Evolutionary conservation across 2,329 filamentous ascomycete genomes (phyloP), one percentile per base, ranked within the genome.

Genomic region (Aspergillus felis): DNA sequence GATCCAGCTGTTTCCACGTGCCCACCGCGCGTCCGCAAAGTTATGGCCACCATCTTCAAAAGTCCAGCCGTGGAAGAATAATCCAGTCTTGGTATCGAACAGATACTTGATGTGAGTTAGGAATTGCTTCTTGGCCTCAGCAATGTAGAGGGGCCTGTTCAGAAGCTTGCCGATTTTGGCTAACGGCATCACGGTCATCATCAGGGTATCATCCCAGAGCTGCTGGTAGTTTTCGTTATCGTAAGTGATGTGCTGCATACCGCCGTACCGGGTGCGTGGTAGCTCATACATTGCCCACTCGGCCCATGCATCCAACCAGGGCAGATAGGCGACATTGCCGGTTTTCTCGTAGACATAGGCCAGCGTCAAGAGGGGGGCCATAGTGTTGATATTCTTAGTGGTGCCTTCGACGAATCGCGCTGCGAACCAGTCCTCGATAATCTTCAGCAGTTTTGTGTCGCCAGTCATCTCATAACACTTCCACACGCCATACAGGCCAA

Each of bases 181-280:
- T n/a, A 92, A 79, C 1, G 90, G 90, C 74, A 92, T 77, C 5
- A 91, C 89, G 0, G 88, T 92, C 90, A 93, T 93, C 89, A 93
- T 92, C 49, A 93, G 79, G 4, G 90, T 93, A 70, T 93, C 90
- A 64, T 92, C 90, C 90, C 90, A 93, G 24, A 92, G 79, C 76
- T 92, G 87, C 70, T 90, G 82, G 60, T 86, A 80, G 72, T 93
- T 91, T 61, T 83, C 80, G 2, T 84, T 82, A 29, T 87, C 74
- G 65, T 92, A 92, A 0, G 89, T 92, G 60, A 88, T 84, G 73
- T 90, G 89, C 72, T 91, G 88, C 79, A 91, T 89, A 57, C 87
- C 80, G 50, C 86, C 89, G 68, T 85, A 87, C 51, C 82, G 84
- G 0, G 90, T 92, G 42, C 88, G 81, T 10, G 85, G 84, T 28